Base-by-base conservation (phyloP, 139 green algal genomes). In the Closterium sp. region DNA sequence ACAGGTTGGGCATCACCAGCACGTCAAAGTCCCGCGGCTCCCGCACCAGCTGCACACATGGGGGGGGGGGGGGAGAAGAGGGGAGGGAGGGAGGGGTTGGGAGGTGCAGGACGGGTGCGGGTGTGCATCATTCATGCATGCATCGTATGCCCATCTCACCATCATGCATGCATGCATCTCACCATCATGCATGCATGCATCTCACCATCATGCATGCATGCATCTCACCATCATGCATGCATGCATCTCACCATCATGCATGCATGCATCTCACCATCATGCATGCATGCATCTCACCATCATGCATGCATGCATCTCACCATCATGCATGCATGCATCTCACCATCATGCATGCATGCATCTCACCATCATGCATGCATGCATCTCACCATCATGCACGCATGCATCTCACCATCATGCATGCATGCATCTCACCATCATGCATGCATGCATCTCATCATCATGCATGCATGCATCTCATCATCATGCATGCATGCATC, bases 1-100 rank as follows among this genome's bases (percentile, higher is more conserved):
- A 98, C 90, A 99, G 95, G 96, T 99, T 99, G 86, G 97, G 97
- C 97, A 98, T 99, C 30, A 97, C 95, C 95, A 99, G 95, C 64
- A 99, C 97, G 92, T 99, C 97, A 94, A 98, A 99, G 92, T 97
- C 95, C 0, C 87, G 87, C 23, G 97, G 97, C 93, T 98, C 95
- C 33, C 94, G 95, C 3, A 97, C 96, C 28, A 97, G 93, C 95
- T 96, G 95, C 87, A 93, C 1, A 9, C 2, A 1, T 12, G 21
- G 36, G 35, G 36, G 8, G 43, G 21, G 36, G 35, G 36, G 21
- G 19, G 6, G 28, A 34, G 69, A 84, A 2, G 83, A 28, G 34
- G 34, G 10, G 6, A 3, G 0, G 43, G 43, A 16, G 38, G 38
- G 38, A 12, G 23, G 43, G 43, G 10, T 12, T 12, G 3, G 43